Conservation (phyloP, 768 basidiomycete genomes). For the Tubosaeta brunneosetosa region DNA sequence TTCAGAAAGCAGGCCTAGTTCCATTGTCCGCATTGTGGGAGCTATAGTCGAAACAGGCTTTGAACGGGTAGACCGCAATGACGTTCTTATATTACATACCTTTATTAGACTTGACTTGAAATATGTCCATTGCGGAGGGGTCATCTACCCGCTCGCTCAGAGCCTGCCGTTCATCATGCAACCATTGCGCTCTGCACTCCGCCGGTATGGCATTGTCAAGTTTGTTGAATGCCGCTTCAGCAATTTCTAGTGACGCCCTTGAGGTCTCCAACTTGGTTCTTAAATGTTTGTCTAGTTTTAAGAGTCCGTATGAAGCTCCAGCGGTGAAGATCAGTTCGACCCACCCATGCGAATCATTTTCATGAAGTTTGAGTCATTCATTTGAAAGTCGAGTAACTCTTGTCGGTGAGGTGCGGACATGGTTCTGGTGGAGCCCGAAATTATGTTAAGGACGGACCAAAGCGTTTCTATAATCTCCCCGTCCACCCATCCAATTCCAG, state of each 20-base stretch:
- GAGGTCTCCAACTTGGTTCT: too few relatives aligned
- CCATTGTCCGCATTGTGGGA: neutral
- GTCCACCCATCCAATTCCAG: neutral
- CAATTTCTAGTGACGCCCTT: too few relatives aligned
- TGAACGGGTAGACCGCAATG: too few relatives aligned
- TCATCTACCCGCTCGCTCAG: too few relatives aligned
- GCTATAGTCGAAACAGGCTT: neutral
- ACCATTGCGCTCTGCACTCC: too few relatives aligned
- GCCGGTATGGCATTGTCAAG: too few relatives aligned
- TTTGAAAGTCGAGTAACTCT: neutral
- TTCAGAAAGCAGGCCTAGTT: neutral
- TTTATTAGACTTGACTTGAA: neutral
- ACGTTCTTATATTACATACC: too few relatives aligned
- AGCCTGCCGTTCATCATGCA: too few relatives aligned
- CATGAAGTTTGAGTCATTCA: neutral
- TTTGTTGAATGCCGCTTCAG: too few relatives aligned
- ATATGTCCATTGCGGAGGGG: neutral
- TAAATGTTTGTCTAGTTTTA: too few relatives aligned
- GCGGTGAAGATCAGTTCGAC: too few relatives aligned
- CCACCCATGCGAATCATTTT: neutral
- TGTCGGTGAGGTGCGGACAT: neutral
- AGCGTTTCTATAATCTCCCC: slow-evolving; percentile 10
- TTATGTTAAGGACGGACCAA: neutral
- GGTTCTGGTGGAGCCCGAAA: neutral
- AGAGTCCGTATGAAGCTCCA: too few relatives aligned